phyloP scores from a whole-genome alignment of 1,284 basidiomycete species.

The Cutaneotrichosporon spelunceum region DNA sequence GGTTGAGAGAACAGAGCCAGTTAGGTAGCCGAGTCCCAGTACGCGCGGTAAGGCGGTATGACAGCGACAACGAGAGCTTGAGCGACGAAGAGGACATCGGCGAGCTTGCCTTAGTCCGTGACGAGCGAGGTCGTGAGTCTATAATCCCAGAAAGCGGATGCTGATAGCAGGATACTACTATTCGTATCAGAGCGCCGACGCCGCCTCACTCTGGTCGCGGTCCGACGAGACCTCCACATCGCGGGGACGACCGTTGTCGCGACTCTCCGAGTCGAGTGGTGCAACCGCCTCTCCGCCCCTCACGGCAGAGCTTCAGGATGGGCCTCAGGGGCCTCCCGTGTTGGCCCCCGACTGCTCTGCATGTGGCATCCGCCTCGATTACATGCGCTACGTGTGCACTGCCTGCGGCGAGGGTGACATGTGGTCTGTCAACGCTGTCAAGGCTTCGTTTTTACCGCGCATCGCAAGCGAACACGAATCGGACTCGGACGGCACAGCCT shows the following conservation, averaged over 20 bases:
- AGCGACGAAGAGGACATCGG: conserved; percentile 45
- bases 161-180: conserved; percentile 47
- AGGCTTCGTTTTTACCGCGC: conserved; percentile 25
- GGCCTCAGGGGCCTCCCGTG: conserved; percentile 56
- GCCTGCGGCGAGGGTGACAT: conserved; percentile 68
- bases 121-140: conserved; percentile 48
- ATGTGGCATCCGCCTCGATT: conserved; percentile 68
- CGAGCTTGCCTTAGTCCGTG: conserved; percentile 43
- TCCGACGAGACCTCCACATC: conserved; percentile 22
- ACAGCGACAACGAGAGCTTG: conserved; percentile 41
- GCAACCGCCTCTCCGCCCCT: background rate
- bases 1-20: conserved; percentile 76
- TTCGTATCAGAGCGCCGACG: conserved; percentile 43
- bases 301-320: conserved; percentile 14
- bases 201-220: conserved; percentile 29
- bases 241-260: conserved; percentile 5
- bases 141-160: conserved; percentile 2
- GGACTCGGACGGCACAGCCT: conserved; percentile 22
- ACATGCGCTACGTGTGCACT: conserved; percentile 79
- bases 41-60: conserved; percentile 26
- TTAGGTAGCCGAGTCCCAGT: conserved; percentile 31
- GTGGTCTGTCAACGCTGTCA: conserved; percentile 41
- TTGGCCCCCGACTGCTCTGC: conserved; percentile 74
- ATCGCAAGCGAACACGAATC: background rate
- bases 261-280: background rate